Conservation (phyloP, 345 rosid species). For the Microthlaspi erraticum region DNA sequence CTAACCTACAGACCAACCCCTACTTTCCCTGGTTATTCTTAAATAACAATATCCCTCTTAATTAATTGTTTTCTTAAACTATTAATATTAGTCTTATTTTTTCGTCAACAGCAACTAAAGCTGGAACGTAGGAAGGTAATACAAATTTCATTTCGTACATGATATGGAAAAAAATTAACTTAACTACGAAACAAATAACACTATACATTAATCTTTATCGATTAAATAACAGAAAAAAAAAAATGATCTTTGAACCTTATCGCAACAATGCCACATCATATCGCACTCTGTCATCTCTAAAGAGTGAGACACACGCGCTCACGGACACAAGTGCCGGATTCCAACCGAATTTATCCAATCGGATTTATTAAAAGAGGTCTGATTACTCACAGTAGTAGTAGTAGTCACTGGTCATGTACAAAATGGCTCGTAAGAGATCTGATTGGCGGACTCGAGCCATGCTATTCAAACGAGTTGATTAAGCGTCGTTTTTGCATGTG, state of each 20-base stretch:
- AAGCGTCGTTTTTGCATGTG: conserved; percentile 5
- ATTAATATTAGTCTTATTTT: no score
- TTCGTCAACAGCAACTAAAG: no score
- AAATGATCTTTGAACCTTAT: no score
- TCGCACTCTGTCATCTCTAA: neutral
- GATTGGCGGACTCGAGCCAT: conserved; percentile 46
- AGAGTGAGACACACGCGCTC: conserved; percentile 25
- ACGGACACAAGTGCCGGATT: conserved; percentile 25
- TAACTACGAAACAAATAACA: no score
- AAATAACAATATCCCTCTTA: neutral
- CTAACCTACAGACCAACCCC: conserved; percentile 51
- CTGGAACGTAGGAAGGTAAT: no score
- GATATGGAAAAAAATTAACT: no score
- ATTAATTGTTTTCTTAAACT: neutral
- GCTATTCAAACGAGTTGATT: conserved; percentile 20
- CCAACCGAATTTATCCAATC: conserved; percentile 16
- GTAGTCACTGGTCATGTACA: conserved; percentile 11
- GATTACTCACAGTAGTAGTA: conserved; percentile 1
- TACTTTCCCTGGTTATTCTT: conserved; percentile 17
- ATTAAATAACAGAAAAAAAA: no score
- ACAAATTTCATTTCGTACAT: no score
- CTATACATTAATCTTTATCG: no score
- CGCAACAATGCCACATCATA: conserved; percentile 33
- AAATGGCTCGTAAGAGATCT: conserved; percentile 21
- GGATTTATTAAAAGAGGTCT: neutral